Evolutionary conservation across 1,284 basidiomycete genomes (phyloP).

Genomic region (Pseudozyma thailandica): DNA sequence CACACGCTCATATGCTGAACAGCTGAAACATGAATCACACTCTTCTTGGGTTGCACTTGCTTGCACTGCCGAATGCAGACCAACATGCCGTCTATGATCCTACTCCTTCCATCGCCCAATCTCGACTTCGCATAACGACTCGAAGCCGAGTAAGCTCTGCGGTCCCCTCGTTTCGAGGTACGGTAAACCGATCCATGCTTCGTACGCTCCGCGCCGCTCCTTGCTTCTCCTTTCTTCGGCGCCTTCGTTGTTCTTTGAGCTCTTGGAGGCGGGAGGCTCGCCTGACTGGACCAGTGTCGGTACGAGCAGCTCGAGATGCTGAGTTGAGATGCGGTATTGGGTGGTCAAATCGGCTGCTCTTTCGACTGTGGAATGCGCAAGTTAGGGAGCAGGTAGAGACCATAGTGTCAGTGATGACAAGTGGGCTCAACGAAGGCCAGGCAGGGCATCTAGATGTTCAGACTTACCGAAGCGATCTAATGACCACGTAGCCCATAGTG

Average conservation of each 20-base stretch:
- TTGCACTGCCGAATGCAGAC: too few relatives aligned
- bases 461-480: slow-evolving; percentile 56
- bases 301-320: slow-evolving; percentile 31
- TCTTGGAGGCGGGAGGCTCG: slow-evolving; percentile 16
- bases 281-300: slow-evolving; percentile 39
- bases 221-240: slow-evolving; percentile 13
- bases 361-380: slow-evolving; percentile 14
- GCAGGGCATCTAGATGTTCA: neutral
- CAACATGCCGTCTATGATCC: neutral
- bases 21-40: too few relatives aligned
- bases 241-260: slow-evolving; percentile 6
- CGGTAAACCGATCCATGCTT: slow-evolving; percentile 50
- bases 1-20: too few relatives aligned
- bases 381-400: neutral
- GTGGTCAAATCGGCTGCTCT: slow-evolving; percentile 18
- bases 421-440: neutral
- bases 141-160: slow-evolving; percentile 50
- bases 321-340: slow-evolving; percentile 44
- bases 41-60: too few relatives aligned
- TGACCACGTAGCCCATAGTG: slow-evolving; percentile 62
- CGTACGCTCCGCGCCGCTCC: slow-evolving; percentile 32
- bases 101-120: slow-evolving; percentile 55
- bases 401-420: neutral
- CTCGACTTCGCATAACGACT: slow-evolving; percentile 58
- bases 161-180: slow-evolving; percentile 49